phyloP scores from a whole-genome alignment of 2,329 filamentous ascomycete genomes.

The Hypocreales sp. region DNA sequence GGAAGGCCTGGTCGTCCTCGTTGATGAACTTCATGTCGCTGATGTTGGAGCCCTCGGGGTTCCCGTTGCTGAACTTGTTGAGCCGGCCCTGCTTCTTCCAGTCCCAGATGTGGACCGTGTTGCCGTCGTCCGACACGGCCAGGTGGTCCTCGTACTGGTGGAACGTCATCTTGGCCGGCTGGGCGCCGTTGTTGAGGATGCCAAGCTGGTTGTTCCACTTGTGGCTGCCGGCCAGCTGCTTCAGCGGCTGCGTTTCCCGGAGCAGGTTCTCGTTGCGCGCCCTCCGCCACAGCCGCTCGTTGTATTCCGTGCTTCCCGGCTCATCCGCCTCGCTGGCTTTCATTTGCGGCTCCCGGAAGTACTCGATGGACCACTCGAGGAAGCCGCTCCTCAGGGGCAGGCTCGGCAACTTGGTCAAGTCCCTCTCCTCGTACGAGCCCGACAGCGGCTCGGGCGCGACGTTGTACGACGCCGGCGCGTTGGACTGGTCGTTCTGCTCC shows the following conservation, averaged over 20 bases:
- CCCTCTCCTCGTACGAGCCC: constrained; percentile 52
- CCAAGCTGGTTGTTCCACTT: constrained; percentile 75
- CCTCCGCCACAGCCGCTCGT: constrained; percentile 82
- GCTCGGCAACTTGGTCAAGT: constrained; percentile 38
- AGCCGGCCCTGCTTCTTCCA: constrained; percentile 66
- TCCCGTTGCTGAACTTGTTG: constrained; percentile 84
- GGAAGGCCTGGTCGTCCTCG: constrained; percentile 86
- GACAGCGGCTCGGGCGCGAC: constrained; percentile 66
- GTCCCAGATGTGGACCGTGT: constrained; percentile 86
- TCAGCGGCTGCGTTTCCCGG: constrained; percentile 82
- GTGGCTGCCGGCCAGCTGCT: constrained; percentile 70
- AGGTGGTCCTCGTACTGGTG: constrained; percentile 97
- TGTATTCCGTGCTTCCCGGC: constrained; percentile 91
- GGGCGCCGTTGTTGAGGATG: constrained; percentile 77
- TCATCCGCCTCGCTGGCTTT: constrained; percentile 91
- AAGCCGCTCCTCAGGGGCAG: constrained; percentile 74
- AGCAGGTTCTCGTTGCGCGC: constrained; percentile 89
- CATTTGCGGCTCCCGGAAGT: constrained; percentile 98
- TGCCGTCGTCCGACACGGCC: constrained; percentile 81
- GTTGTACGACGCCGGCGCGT: constrained; percentile 55
- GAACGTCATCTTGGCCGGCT: constrained; percentile 86
- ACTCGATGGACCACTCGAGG: constrained; percentile 91
- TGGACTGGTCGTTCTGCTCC: constrained; percentile 57
- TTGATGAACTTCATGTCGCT: constrained; percentile 97
- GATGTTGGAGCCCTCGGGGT: constrained; percentile 79